These are phyloP conservation scores for Ricinus communis DNA, from an alignment of 345 rosid genomes.

Conservation along the genomic window DNA sequence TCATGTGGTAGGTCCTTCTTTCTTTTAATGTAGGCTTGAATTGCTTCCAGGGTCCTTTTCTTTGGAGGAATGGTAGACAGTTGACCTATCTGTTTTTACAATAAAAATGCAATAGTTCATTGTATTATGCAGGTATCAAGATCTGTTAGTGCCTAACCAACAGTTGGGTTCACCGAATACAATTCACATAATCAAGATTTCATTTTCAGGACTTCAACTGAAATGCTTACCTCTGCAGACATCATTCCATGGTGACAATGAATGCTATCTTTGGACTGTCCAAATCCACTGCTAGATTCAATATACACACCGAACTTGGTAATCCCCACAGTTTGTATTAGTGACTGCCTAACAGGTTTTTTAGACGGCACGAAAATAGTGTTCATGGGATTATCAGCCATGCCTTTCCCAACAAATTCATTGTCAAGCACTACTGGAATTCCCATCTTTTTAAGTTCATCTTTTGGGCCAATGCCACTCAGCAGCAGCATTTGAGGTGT, in stretches of 20 bases:
- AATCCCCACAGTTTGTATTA: conserved; percentile 91
- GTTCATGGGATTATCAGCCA: conserved; percentile 97
- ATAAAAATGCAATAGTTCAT: too few relatives aligned
- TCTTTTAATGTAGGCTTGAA: conserved; percentile 49
- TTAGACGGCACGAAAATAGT: conserved; percentile 72
- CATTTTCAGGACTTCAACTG: too few relatives aligned
- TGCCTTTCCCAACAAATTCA: conserved; percentile 74
- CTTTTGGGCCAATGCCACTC: conserved; percentile 87
- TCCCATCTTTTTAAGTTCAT: conserved; percentile 57
- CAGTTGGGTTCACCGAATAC: too few relatives aligned
- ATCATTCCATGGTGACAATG: conserved; percentile 74
- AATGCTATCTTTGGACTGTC: conserved; percentile 72
- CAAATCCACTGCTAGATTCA: conserved; percentile 93
- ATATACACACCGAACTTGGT: conserved; percentile 85
- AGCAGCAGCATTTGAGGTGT: conserved; percentile 85
- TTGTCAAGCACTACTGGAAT: conserved; percentile 63
- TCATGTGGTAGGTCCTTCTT: conserved; percentile 66
- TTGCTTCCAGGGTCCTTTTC: conserved; percentile 64
- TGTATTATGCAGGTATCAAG: too few relatives aligned
- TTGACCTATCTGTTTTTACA: conserved; percentile 55
- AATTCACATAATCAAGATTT: too few relatives aligned
- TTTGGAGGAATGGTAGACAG: conserved; percentile 69
- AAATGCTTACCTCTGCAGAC: conserved; percentile 67
- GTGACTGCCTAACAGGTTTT: conserved; percentile 57
- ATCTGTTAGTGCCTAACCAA: too few relatives aligned